Evolutionary conservation across 208 protist genomes (phyloP), one percentile per base, ranked within the genome.

Genomic region (Leishmania tropica): DNA sequence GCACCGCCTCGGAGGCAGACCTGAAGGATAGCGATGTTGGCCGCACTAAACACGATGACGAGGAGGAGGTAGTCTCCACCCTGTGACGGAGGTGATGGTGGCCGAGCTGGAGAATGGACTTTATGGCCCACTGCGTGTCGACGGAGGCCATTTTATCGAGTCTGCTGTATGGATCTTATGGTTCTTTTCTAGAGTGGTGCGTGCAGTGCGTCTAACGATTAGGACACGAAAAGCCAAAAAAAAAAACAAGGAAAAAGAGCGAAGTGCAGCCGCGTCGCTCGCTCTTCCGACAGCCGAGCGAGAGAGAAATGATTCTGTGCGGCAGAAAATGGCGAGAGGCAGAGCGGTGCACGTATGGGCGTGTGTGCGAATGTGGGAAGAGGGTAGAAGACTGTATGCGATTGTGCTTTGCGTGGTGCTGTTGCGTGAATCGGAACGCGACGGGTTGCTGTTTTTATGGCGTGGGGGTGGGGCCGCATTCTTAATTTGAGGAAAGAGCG

Each of bases 101-200:
- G 31, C 81, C 58, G 24, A 89, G 80, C 68, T 89, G 77, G 15
- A 87, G 71, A 24, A 89, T 42, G 31, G 81, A 82, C 60, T 78
- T 35, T 1, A 85, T 24, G 19, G 87, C 80, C 87, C 83, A 89
- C 62, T 76, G 77, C 0, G 78, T 80, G 56, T 81, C 80, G 5
- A 81, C 65, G 45, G 48, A 73, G 21, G 62, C 47, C 86, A 89
- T 89, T 62, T 24, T 62, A 42, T 56, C 31, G 35, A 42, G 51
- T 8, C 21, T 40, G 37, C 37, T n/a, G 58, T 48, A 47, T 56
- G 72, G 24, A 60, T 64, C 19, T 1, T 68, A 35, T 42, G 31
- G 17, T 5, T 21, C 15, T 5, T 68, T 64, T 11, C n/a, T 64
- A 24, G 15, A 17, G 31, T 15, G 31, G 13, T 35, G 28, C 62